These are phyloP conservation scores for Lithohypha guttulata DNA, from an alignment of 2,329 filamentous ascomycete genomes.

Conservation along the genomic window DNA sequence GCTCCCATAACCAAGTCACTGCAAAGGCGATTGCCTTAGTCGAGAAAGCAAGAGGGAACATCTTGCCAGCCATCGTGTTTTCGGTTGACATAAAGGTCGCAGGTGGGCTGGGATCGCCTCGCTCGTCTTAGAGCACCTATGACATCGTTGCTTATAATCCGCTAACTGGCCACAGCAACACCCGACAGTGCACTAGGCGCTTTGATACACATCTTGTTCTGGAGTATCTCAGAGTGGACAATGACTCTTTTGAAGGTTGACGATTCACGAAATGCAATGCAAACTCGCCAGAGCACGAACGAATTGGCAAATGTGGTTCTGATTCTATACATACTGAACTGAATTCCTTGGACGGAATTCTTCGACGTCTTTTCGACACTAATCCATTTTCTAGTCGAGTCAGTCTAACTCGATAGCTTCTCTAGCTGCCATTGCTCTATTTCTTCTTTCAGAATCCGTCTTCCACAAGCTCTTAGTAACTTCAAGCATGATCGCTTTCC, in stretches of 20 bases:
- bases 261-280: too few species aligned
- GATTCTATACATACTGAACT: too few species aligned
- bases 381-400: too few species aligned
- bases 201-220: too few species aligned
- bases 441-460: conserved; percentile 25
- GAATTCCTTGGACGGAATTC: too few species aligned
- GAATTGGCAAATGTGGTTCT: too few species aligned
- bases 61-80: conserved; percentile 9
- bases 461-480: conserved; percentile 29
- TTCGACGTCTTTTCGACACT: too few species aligned
- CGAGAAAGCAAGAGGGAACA: background rate
- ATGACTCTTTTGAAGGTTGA: too few species aligned
- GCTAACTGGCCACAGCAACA: conserved; percentile 4
- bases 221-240: too few species aligned
- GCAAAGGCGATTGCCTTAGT: background rate
- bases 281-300: too few species aligned
- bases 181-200: conserved; percentile 6
- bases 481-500: conserved; percentile 30
- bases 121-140: background rate
- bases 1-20: background rate
- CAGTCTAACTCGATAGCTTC: too few species aligned
- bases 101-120: conserved; percentile 6
- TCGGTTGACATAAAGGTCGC: background rate
- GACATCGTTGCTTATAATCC: conserved; percentile 2
- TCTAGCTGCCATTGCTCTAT: too few species aligned